These are phyloP conservation scores for Cyberlindnera mrakii DNA, from an alignment of 805 yeast species.

Conservation along the genomic window DNA sequence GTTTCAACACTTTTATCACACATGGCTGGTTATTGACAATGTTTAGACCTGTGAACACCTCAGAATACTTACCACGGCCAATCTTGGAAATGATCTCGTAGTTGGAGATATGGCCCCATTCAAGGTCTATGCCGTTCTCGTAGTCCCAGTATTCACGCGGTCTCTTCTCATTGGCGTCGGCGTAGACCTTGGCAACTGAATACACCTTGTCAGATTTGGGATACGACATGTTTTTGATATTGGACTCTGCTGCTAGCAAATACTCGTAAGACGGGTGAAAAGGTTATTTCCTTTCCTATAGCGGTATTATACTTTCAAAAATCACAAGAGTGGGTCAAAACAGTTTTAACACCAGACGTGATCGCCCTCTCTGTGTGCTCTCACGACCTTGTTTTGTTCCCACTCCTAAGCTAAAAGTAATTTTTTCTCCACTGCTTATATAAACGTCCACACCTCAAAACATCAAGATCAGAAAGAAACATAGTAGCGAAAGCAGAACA, in stretches of 20 bases:
- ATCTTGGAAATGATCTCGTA: conserved; percentile 79
- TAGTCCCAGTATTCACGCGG: conserved; percentile 84
- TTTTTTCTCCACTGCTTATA: no score
- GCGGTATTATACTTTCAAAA: no score
- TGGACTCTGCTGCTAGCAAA: background rate
- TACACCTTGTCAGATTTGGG: conserved; percentile 27
- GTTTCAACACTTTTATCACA: conserved; percentile 86
- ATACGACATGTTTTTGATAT: conserved; percentile 9
- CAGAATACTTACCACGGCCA: conserved; percentile 94
- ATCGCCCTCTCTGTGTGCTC: no score
- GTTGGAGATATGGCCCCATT: conserved; percentile 54
- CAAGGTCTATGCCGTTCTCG: conserved; percentile 51
- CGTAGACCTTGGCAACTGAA: conserved; percentile 59
- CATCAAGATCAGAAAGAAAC: no score
- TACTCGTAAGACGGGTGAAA: no score
- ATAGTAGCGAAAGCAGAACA: no score
- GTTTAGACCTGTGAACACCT: conserved; percentile 83
- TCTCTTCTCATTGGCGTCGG: conserved; percentile 62
- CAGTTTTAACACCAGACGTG: no score
- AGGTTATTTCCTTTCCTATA: no score
- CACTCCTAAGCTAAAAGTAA: no score
- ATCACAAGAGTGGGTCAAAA: background rate
- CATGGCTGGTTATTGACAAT: conserved; percentile 56
- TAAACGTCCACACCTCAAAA: no score
- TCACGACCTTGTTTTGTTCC: no score